Base-by-base conservation (phyloP, 345 rosid genomes). In the Stellera chamaejasme region DNA sequence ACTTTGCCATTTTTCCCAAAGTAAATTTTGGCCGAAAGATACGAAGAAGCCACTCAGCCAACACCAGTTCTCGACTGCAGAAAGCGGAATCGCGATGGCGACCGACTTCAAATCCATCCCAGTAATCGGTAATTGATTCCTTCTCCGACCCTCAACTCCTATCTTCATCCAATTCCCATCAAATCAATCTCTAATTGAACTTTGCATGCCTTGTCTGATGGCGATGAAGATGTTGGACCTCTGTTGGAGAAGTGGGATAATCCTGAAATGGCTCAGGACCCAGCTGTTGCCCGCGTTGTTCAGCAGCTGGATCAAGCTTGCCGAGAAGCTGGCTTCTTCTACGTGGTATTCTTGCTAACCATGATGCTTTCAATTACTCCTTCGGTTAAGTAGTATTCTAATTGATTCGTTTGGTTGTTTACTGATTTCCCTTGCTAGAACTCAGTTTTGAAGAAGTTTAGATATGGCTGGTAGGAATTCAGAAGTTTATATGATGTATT, bases 321-420 rank as follows among this genome's bases (percentile, higher is more conserved):
- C 64, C 69, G 85, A 25, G 87, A 85, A 32, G 84, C 95, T 14
- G 95, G 96, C 11, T 92, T 92, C 72, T 92, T 92, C 79, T 81
- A 92, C 53, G 96, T 85, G 87, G 96, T 92, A 79, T 26, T 11
- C 28, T 65, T 41, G 9, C 13, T 19, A 5, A 7, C 15, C 48
- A 0, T 26, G 8, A 26, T 26, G 13, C 10, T 28, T 23, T 25
- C 32, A 15, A 14, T 11, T 25, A 32, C 11, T n/a, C n/a, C n/a
- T 48, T 43, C 8, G 39, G 7, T 32, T 4, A 32, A 32, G 39
- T 32, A 32, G 39, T 4, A 32, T 32, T 32, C 7, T 8, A 19
- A 19, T 19, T 32, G 8, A 5, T 32, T 32, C 39, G 39, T 32
- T 32, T 32, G 39, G 8, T 19, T 8, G 39, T 32, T 32, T 32